phyloP scores from a whole-genome alignment of 1,284 basidiomycete species.

The Apiotrichum siamense region DNA sequence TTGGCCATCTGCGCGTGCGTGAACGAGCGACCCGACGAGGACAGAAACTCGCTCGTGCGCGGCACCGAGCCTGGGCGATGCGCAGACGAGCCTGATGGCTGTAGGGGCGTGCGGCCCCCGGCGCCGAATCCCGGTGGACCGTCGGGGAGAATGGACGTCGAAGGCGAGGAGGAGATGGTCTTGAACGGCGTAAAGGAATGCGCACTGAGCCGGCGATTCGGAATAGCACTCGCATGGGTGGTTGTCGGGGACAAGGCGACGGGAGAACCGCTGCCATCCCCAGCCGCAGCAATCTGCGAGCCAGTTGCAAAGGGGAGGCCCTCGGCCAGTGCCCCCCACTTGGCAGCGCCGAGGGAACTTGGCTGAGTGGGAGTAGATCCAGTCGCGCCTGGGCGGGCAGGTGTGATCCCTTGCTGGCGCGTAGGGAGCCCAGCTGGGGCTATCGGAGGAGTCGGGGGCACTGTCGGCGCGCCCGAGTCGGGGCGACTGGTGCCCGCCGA shows the following conservation, averaged over 20 bases:
- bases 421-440: background rate
- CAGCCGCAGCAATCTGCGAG: background rate
- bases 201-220: constrained; percentile 38
- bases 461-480: background rate
- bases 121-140: background rate
- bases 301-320: constrained; percentile 38
- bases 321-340: constrained; percentile 37
- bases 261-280: background rate
- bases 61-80: constrained; percentile 3
- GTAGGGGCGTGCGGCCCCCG: constrained; percentile 11
- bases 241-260: constrained; percentile 7
- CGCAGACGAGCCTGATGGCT: constrained; percentile 12
- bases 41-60: constrained; percentile 42
- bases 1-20: constrained; percentile 44
- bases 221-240: constrained; percentile 21
- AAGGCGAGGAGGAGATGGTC: constrained; percentile 33
- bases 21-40: constrained; percentile 44
- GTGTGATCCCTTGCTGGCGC: no score
- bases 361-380: constrained; percentile 2
- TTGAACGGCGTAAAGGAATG: constrained; percentile 41
- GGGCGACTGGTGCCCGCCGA: background rate
- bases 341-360: constrained; percentile 20
- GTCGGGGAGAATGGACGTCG: constrained; percentile 30
- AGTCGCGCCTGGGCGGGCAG: background rate
- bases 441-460: background rate